These are phyloP conservation scores for Blastobotrys raffinosifermentans DNA, from an alignment of 1,139 yeast species.

Conservation along the genomic window DNA sequence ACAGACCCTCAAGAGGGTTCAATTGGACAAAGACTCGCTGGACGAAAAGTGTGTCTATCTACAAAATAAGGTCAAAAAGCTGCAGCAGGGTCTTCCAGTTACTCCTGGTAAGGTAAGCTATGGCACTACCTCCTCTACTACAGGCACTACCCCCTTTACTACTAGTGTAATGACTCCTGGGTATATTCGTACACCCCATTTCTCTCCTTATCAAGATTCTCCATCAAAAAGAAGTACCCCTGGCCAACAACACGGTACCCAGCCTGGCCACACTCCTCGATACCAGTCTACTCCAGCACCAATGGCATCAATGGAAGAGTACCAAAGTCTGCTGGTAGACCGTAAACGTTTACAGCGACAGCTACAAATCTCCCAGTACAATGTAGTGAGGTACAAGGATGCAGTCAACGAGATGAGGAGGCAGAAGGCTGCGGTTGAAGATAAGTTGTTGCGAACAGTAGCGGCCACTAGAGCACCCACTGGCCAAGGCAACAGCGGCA, in stretches of 20 bases:
- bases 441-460: too few relatives aligned
- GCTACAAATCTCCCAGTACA: conserved; percentile 1
- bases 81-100: too few relatives aligned
- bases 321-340: conserved; percentile 8
- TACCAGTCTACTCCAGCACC: not conserved
- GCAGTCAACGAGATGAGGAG: too few relatives aligned
- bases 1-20: conserved; percentile 8
- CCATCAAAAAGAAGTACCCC: too few relatives aligned
- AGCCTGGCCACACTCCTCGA: not conserved
- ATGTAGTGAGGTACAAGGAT: conserved; percentile 5
- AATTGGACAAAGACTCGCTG: conserved; percentile 14
- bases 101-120: too few relatives aligned
- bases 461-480: conserved; percentile 21
- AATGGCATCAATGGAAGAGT: conserved; percentile 12
- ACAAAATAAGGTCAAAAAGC: conserved; percentile 11
- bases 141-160: not conserved
- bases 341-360: not conserved
- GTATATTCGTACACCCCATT: not conserved
- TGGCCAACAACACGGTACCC: too few relatives aligned
- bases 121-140: not conserved
- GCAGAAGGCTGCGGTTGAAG: conserved; percentile 15
- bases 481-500: conserved; percentile 6
- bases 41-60: conserved; percentile 14
- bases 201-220: too few relatives aligned
- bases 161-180: not conserved